Evolutionary conservation across 2,329 filamentous ascomycete genomes (phyloP).

Genomic region (Monosporascus sp.): DNA sequence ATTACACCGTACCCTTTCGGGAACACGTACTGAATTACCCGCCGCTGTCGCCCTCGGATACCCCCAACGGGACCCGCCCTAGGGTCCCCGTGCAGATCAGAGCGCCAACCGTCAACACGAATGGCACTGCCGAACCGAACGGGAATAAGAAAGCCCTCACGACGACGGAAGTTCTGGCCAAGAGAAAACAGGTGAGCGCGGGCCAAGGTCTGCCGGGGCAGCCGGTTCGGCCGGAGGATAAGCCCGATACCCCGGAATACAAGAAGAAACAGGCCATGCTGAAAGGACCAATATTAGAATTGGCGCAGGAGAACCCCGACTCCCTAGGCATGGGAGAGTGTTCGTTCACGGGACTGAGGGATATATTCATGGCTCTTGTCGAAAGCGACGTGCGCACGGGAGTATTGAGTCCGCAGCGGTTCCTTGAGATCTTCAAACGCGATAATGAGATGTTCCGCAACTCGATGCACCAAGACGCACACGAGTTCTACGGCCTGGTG

Average conservation of each 20-base stretch:
- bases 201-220: conserved; percentile 50
- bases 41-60: conserved; percentile 62
- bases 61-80: conserved; percentile 53
- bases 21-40: conserved; percentile 93
- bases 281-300: conserved; percentile 78
- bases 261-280: conserved; percentile 95
- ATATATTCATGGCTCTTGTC: conserved; percentile 90
- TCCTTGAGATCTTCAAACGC: conserved; percentile 86
- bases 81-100: conserved; percentile 59
- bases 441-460: conserved; percentile 98
- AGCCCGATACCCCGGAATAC: conserved; percentile 89
- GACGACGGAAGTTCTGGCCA: conserved; percentile 51
- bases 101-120: conserved; percentile 47
- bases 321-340: conserved; percentile 92
- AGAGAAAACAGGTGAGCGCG: conserved; percentile 48
- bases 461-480: conserved; percentile 96
- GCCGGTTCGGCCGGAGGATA: conserved; percentile 72
- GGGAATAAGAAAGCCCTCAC: conserved; percentile 49
- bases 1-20: conserved; percentile 91
- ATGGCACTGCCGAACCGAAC: conserved; percentile 36
- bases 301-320: conserved; percentile 72
- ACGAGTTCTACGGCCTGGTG: conserved; percentile 91
- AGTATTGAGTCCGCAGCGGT: conserved; percentile 85
- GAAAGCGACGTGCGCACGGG: conserved; percentile 77
- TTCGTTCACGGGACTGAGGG: conserved; percentile 89